These are phyloP conservation scores for Penicillium sp. DNA, from an alignment of 2,329 filamentous ascomycete genomes.

Conservation along the genomic window DNA sequence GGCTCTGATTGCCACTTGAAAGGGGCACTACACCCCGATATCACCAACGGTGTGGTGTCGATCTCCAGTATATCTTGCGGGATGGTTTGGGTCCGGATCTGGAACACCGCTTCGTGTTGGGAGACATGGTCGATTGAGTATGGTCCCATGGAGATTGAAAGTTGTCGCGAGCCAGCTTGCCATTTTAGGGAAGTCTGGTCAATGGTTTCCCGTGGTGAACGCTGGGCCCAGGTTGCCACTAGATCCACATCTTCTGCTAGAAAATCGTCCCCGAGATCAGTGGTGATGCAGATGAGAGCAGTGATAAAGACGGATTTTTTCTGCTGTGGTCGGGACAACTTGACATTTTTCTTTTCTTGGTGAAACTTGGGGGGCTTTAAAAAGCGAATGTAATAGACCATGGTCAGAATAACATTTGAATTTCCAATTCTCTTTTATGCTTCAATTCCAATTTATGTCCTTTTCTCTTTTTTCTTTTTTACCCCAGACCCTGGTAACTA, in stretches of 20 bases:
- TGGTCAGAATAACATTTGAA: conserved; percentile 22
- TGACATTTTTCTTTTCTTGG: conserved; percentile 15
- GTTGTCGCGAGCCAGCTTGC: conserved; percentile 37
- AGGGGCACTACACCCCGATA: conserved; percentile 59
- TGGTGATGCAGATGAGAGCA: conserved; percentile 64
- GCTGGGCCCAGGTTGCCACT: conserved; percentile 23
- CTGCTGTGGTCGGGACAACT: conserved; percentile 31
- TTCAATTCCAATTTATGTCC: background rate
- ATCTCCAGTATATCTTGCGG: conserved; percentile 23
- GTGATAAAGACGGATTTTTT: conserved; percentile 47
- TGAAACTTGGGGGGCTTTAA: conserved; percentile 60
- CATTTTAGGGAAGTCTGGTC: conserved; percentile 30
- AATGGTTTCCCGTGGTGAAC: conserved; percentile 17
- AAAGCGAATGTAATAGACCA: conserved; percentile 67
- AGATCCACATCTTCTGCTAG: conserved; percentile 47
- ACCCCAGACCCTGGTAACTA: conserved; percentile 2
- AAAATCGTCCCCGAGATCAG: conserved; percentile 68
- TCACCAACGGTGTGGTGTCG: conserved; percentile 44
- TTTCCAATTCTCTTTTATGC: background rate
- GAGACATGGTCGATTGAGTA: conserved; percentile 25
- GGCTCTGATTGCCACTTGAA: conserved; percentile 43
- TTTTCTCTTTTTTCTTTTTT: background rate
- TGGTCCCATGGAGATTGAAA: conserved; percentile 33
- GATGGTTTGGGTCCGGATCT: conserved; percentile 18
- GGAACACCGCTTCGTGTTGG: conserved; percentile 29